phyloP scores from a whole-genome alignment of 345 rosid species.

The Ceriops tagal region DNA sequence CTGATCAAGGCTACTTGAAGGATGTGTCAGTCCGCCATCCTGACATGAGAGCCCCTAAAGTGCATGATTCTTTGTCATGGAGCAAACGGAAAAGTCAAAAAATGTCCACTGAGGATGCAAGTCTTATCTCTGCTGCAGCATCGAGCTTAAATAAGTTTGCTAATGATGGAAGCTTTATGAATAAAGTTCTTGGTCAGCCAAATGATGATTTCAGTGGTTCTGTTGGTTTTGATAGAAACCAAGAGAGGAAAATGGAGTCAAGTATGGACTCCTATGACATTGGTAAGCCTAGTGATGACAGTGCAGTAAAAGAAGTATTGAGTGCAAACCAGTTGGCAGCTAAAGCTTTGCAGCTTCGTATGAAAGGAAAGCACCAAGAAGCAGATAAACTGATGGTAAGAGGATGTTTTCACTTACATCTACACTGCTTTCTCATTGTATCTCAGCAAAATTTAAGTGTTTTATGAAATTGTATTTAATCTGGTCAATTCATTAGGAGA shows the following conservation, averaged over 20 bases:
- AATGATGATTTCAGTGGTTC: constrained; percentile 29
- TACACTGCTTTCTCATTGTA: neutral
- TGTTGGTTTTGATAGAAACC: constrained; percentile 25
- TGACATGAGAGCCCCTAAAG: constrained; percentile 71
- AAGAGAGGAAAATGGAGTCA: constrained; percentile 23
- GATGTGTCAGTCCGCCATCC: constrained; percentile 53
- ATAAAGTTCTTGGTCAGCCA: constrained; percentile 39
- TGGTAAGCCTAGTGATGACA: constrained; percentile 27
- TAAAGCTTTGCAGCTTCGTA: constrained; percentile 78
- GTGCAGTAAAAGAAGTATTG: constrained; percentile 31
- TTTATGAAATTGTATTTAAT: neutral
- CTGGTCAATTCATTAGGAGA: too few species aligned
- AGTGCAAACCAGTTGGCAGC: constrained; percentile 83
- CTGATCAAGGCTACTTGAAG: constrained; percentile 54
- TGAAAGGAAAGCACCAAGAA: constrained; percentile 88
- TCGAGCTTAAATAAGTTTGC: constrained; percentile 64
- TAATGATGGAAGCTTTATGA: constrained; percentile 78
- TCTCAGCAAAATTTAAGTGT: neutral
- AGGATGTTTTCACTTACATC: neutral
- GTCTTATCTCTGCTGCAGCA: constrained; percentile 49
- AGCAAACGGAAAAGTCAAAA: constrained; percentile 50
- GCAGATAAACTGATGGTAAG: constrained; percentile 77
- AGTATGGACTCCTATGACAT: constrained; percentile 19
- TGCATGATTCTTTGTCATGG: constrained; percentile 65
- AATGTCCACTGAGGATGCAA: constrained; percentile 46